These are phyloP conservation scores for Xylaria sp. DNA, from an alignment of 2,329 filamentous ascomycete species.

Conservation along the genomic window DNA sequence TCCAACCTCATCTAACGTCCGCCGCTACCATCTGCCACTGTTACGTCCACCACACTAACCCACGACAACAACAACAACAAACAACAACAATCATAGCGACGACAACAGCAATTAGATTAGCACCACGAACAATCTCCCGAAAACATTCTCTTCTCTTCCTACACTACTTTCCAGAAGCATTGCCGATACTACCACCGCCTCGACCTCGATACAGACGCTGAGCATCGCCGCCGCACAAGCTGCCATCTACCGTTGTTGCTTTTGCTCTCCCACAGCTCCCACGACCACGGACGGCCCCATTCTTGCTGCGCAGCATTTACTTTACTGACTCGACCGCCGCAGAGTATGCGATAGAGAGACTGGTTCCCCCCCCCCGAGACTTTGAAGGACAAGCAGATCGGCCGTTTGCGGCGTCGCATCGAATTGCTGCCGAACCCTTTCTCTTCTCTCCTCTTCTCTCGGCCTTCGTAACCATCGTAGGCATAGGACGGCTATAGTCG, in stretches of 20 bases:
- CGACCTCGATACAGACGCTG: slow-evolving; percentile 5
- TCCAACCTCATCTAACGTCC: slow-evolving; percentile 35
- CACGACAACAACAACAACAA: slow-evolving; percentile 23
- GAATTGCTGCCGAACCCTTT: slow-evolving; percentile 13
- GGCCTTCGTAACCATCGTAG: not conserved
- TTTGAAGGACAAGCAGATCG: slow-evolving; percentile 32
- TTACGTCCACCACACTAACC: slow-evolving; percentile 30
- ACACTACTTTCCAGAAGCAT: slow-evolving; percentile 26
- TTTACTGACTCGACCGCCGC: slow-evolving; percentile 13
- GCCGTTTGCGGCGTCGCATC: slow-evolving; percentile 37
- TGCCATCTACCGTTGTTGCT: slow-evolving; percentile 2
- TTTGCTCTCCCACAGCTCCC: slow-evolving; percentile 18
- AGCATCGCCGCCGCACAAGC: slow-evolving; percentile 15
- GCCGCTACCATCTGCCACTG: slow-evolving; percentile 31
- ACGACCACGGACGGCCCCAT: slow-evolving; percentile 12
- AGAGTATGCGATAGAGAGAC: slow-evolving; percentile 45
- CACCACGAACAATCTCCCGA: not conserved
- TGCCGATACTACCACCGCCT: slow-evolving; percentile 20
- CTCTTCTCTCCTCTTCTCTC: not conserved
- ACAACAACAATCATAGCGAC: slow-evolving; percentile 19
- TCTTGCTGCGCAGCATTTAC: slow-evolving; percentile 16
- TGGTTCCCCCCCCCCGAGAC: slow-evolving; percentile 31
- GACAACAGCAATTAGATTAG: not conserved
- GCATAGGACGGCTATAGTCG: slow-evolving; percentile 18
- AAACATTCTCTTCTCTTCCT: slow-evolving; percentile 14